Base-by-base conservation (phyloP, 805 yeast genomes). In the Yarrowia phangngaensis region DNA sequence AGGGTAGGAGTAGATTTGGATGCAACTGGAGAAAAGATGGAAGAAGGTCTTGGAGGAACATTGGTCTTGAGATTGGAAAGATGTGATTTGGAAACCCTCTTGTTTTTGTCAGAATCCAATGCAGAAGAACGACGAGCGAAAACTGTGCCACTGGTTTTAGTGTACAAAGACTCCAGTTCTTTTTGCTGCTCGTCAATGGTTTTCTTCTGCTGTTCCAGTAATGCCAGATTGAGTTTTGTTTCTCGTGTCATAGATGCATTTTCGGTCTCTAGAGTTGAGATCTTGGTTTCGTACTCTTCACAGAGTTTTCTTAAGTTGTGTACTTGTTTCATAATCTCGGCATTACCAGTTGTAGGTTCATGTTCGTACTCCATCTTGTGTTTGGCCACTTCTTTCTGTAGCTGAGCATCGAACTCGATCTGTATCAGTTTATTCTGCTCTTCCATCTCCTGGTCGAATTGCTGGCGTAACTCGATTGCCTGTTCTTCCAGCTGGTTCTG, bases 11-110 rank as follows among this genome's bases (percentile, higher is more conserved):
- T 20, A 4, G 20, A 26, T 22, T 29, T 41, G 4, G 27, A n/a
- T 20, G 48, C 48, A 11, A 41, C 48, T 4, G 48, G 48, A 3
- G 48, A 41, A 27, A 41, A 41, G 22, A 29, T 41, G 6, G 48
- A 30, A n/a, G 48, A 30, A 1, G 45, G 3, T 9, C 20, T 38
- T 13, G 45, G 19, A 2, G 24, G 32, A 9, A 14, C n/a, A 15
- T 12, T 38, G 45, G 13, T 38, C 45, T 38, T 38, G 23, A 38
- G 19, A 24, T 38, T 24, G 8, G 24, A 22, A 3, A 32, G 17
- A 19, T 19, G 16, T 0, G 45, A 26, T 15, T 41, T 41, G 20
- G 48, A 12, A 5, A 29, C 36, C 6, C 35, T 14, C 16, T 15
- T 20, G 35, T 9, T 27, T 32, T 38, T 38, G 13, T 38, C 45